These are phyloP conservation scores for Sporisorium graminicola DNA, from an alignment of 1,284 basidiomycete species.

Conservation along the genomic window DNA sequence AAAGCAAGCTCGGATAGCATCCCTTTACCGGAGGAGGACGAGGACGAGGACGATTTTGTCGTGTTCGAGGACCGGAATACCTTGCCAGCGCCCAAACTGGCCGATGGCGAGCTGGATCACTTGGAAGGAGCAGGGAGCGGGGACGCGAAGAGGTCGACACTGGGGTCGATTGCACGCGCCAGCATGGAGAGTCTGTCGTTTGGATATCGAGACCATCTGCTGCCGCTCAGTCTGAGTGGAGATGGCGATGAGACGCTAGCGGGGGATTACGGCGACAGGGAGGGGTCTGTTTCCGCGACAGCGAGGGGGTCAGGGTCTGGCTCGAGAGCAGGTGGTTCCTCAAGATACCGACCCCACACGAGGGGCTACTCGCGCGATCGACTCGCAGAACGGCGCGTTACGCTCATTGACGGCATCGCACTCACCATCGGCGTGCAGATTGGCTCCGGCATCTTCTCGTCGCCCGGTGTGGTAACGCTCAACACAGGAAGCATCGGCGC, in stretches of 20 bases:
- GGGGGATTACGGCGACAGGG: constrained; percentile 54
- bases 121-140: constrained; percentile 3
- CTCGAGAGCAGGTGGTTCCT: constrained; percentile 7
- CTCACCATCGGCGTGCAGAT: constrained; percentile 68
- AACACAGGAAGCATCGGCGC: constrained; percentile 65
- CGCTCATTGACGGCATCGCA: constrained; percentile 50
- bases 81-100: constrained; percentile 30
- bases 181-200: constrained; percentile 59
- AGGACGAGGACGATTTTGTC: constrained; percentile 61
- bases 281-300: constrained; percentile 33
- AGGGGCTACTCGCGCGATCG: constrained; percentile 27
- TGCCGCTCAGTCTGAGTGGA: constrained; percentile 55
- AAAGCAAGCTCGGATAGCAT: constrained; percentile 41
- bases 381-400: constrained; percentile 25
- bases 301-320: background rate
- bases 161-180: constrained; percentile 27
- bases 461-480: constrained; percentile 66
- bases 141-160: background rate
- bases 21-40: constrained; percentile 37
- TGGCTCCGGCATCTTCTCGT: constrained; percentile 67
- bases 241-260: constrained; percentile 51
- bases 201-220: constrained; percentile 56
- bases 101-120: constrained; percentile 23
- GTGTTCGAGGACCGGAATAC: constrained; percentile 47
- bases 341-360: constrained; percentile 16